Base-by-base conservation (phyloP, 1,284 basidiomycete species). In the Wolfiporia cocos region DNA sequence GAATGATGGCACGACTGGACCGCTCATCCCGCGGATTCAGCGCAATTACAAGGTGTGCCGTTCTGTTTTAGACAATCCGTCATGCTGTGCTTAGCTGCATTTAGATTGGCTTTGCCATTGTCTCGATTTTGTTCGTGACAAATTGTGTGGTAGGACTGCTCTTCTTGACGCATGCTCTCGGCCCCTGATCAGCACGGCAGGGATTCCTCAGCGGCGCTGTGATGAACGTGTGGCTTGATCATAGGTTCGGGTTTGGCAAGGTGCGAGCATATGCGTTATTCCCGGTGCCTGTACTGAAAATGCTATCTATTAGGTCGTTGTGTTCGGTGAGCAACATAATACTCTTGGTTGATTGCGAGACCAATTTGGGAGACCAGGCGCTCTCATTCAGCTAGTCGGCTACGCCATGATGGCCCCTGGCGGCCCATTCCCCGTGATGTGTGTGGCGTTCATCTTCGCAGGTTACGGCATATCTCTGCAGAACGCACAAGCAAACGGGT, bases 341-440 rank as follows among this genome's bases (percentile, higher is more conserved):
- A n/a, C n/a, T n/a, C n/a, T n/a, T n/a, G n/a, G n/a, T n/a, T n/a
- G n/a, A n/a, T n/a, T n/a, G n/a, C n/a, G n/a, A n/a, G n/a, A n/a
- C n/a, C n/a, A n/a, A n/a, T n/a, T n/a, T n/a, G n/a, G n/a, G n/a
- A n/a, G 4, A 6, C 22, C 52, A 65, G 73, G 70, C 15, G 64
- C 70, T 2, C 29, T 70, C 14, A 59, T 58, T 26, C 73, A 79
- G 57, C 52, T 76, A 3, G 46, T 72, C n/a, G 71, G 66, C 3
- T 78, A 74, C 50, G 50, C 44, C 9, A 57, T 68, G n/a, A 56
- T 61, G 57, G 69, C 71, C 11, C 69, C 80, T 18, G 80, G 73
- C 2, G 71, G 74, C 3, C 85, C 86, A 0, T 89, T 82, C 57
- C 78, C 81, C 0, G 64, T 80, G 3, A 80, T 86, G 53, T 73